Evolutionary conservation across 1,284 basidiomycete genomes (phyloP).

Genomic region (Microbotryum intermedium): DNA sequence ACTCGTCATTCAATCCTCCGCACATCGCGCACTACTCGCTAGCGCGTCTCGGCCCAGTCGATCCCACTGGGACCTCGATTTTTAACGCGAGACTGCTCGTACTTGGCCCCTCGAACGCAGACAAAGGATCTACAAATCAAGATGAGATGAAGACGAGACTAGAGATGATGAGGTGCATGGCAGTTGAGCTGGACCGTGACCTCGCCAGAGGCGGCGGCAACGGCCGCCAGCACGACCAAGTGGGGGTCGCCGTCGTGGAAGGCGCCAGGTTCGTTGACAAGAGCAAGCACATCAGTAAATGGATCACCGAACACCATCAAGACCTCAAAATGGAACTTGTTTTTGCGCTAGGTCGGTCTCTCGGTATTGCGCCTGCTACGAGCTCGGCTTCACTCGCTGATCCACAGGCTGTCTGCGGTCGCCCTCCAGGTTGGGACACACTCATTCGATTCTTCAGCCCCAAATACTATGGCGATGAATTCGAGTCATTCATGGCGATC

Average conservation of each 20-base stretch:
- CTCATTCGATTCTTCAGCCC: constrained; percentile 72
- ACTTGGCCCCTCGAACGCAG: constrained; percentile 78
- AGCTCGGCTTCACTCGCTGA: not conserved
- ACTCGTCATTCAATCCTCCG: constrained; percentile 92
- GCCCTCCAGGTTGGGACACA: constrained; percentile 64
- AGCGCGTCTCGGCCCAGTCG: constrained; percentile 40
- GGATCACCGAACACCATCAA: not conserved
- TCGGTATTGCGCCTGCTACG: not conserved
- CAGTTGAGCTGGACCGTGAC: constrained; percentile 26
- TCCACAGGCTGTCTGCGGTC: constrained; percentile 3
- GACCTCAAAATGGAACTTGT: constrained; percentile 45
- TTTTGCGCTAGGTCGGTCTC: constrained; percentile 51
- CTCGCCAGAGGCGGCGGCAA: constrained; percentile 7
- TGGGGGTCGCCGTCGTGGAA: constrained; percentile 73
- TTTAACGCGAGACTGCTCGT: constrained; percentile 74
- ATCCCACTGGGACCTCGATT: not conserved
- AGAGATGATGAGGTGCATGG: constrained; percentile 39
- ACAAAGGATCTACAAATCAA: constrained; percentile 65
- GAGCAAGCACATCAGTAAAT: constrained; percentile 17
- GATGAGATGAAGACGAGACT: constrained; percentile 38
- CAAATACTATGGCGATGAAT: constrained; percentile 59
- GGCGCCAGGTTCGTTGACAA: constrained; percentile 86
- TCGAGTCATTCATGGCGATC: constrained; percentile 50
- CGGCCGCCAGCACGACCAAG: constrained; percentile 43
- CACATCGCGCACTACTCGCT: constrained; percentile 77